Conservation (phyloP, 768 basidiomycete species). For the Panus rudis region DNA sequence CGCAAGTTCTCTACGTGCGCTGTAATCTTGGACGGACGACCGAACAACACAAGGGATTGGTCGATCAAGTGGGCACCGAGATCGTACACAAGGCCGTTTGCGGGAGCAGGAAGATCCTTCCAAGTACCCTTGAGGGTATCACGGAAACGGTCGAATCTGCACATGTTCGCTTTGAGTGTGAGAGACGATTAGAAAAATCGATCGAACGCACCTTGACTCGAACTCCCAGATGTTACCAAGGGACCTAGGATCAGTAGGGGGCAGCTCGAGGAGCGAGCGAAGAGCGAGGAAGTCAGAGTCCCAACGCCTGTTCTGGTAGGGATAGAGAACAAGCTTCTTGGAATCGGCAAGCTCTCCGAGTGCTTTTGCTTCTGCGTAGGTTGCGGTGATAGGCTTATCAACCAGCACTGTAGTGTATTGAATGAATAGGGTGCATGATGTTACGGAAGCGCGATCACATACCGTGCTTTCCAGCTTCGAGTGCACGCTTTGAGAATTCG, state of each 20-base stretch:
- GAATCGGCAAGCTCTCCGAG: conserved; percentile 52
- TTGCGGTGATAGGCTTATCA: conserved; percentile 73
- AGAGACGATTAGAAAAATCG: not conserved
- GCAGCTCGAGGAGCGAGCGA: conserved; percentile 47
- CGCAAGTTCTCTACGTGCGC: conserved; percentile 67
- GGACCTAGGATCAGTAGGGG: conserved; percentile 41
- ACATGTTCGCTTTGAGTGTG: not conserved
- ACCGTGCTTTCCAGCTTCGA: conserved; percentile 73
- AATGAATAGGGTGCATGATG: not conserved
- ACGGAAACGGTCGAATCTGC: conserved; percentile 71
- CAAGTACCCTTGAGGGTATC: conserved; percentile 60
- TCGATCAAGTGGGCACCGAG: conserved; percentile 78
- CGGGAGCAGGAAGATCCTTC: conserved; percentile 66
- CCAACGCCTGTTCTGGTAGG: conserved; percentile 72
- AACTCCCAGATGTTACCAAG: conserved; percentile 63
- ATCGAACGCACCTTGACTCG: conserved; percentile 57
- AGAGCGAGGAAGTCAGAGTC: conserved; percentile 73
- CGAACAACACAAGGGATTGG: conserved; percentile 70
- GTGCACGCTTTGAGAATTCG: conserved; percentile 51
- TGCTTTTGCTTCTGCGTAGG: conserved; percentile 48
- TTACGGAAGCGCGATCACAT: conserved; percentile 8
- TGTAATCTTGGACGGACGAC: conserved; percentile 59
- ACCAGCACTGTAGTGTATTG: conserved; percentile 48
- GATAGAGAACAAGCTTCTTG: conserved; percentile 59
- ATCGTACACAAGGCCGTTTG: conserved; percentile 66